Evolutionary conservation across 1,139 yeast species (phyloP).

Genomic region (Pichia sp.): DNA sequence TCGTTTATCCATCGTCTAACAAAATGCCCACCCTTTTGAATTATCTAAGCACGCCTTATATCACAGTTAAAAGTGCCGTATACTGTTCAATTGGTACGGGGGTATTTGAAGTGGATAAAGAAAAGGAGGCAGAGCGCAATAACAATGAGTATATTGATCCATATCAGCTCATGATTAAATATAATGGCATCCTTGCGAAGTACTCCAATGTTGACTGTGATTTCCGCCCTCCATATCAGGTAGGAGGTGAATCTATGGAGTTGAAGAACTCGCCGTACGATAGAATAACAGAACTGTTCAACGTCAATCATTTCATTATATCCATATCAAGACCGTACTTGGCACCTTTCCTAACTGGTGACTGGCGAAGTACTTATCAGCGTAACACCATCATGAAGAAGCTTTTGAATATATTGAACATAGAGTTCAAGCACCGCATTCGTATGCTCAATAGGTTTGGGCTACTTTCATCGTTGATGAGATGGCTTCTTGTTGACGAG

Average conservation of each 20-base stretch:
- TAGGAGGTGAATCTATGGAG: constrained; percentile 9
- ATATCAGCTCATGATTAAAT: constrained; percentile 51
- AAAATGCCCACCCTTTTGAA: constrained; percentile 75
- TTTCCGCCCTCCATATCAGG: constrained; percentile 42
- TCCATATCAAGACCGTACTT: constrained; percentile 89
- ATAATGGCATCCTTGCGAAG: constrained; percentile 37
- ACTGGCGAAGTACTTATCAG: constrained; percentile 52
- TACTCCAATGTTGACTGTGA: constrained; percentile 14
- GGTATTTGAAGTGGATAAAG: constrained; percentile 31
- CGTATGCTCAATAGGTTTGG: constrained; percentile 77
- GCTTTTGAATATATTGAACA: constrained; percentile 36
- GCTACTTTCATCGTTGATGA: constrained; percentile 59
- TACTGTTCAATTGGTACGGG: constrained; percentile 66
- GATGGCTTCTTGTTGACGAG: constrained; percentile 80
- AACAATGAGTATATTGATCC: not conserved
- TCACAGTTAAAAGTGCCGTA: constrained; percentile 81
- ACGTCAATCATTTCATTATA: constrained; percentile 86
- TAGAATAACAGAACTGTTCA: constrained; percentile 81
- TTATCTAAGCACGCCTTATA: constrained; percentile 91
- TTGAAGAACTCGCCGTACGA: constrained; percentile 43
- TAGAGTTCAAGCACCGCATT: constrained; percentile 80
- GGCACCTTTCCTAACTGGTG: constrained; percentile 82
- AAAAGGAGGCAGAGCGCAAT: constrained; percentile 22
- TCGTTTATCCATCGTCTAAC: constrained; percentile 77
- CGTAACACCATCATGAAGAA: constrained; percentile 31